Evolutionary conservation across 2,329 filamentous ascomycete genomes (phyloP).

Genomic region (Exophiala lecanii-corni): DNA sequence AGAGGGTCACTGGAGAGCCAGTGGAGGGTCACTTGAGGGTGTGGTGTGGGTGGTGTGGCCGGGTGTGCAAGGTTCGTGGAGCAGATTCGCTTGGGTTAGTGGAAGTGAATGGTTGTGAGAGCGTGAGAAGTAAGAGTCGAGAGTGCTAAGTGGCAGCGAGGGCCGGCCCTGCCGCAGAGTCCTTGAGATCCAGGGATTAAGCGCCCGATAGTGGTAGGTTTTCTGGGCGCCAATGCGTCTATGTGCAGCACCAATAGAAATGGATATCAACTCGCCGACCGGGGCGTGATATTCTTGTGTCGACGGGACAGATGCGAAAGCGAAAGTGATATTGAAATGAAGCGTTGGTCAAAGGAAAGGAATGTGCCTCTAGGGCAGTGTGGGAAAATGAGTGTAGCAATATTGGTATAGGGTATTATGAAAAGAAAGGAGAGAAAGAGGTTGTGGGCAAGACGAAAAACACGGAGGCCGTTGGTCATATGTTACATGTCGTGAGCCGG

Average conservation of each 20-base stretch:
- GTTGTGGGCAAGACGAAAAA: too few species aligned
- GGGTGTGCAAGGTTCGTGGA: constrained; percentile 1
- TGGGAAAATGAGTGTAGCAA: too few species aligned
- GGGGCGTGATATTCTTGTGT: background rate
- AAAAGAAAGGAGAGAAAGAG: too few species aligned
- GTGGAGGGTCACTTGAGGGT: too few species aligned
- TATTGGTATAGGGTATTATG: too few species aligned
- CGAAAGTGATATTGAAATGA: constrained; percentile 4
- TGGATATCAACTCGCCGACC: constrained; percentile 7
- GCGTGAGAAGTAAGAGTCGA: background rate
- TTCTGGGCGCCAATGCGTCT: constrained; percentile 23
- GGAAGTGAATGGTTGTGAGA: constrained; percentile 10
- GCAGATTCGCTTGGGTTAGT: constrained; percentile 11
- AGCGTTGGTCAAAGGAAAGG: background rate
- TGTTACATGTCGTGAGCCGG: too few species aligned
- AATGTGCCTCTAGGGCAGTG: background rate
- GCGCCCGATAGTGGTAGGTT: constrained; percentile 17
- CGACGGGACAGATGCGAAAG: background rate
- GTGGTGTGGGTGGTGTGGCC: constrained; percentile 8
- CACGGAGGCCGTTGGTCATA: too few species aligned
- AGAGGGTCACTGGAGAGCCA: too few species aligned
- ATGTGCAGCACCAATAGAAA: constrained; percentile 16
- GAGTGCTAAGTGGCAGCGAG: constrained; percentile 11
- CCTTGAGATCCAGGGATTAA: constrained; percentile 24
- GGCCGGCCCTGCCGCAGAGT: constrained; percentile 21